Evolutionary conservation across 495 filamentous ascomycete genomes (phyloP).

Genomic region (Patellaria atrata): DNA sequence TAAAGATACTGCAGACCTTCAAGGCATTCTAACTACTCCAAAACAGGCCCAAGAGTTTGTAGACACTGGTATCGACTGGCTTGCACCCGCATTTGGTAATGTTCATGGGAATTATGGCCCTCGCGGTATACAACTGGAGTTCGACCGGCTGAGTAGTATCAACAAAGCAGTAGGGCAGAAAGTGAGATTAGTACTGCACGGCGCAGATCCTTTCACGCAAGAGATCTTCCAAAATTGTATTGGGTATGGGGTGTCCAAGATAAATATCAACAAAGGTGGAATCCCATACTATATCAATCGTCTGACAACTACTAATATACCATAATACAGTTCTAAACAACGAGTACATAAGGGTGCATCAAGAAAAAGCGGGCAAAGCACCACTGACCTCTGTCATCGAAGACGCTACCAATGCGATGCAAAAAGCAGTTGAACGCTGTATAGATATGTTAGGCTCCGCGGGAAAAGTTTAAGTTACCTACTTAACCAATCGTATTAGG

Average conservation of each 20-base stretch:
- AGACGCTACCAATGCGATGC: constrained; percentile 57
- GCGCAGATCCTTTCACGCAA: constrained; percentile 59
- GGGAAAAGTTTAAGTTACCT: constrained; percentile 46
- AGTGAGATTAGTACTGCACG: constrained; percentile 61
- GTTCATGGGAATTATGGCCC: constrained; percentile 75
- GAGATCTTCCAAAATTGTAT: constrained; percentile 57
- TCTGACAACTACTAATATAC: no score
- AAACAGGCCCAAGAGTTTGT: constrained; percentile 68
- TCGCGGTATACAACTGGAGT: constrained; percentile 58
- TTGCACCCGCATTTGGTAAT: constrained; percentile 76
- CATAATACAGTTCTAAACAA: constrained; percentile 67
- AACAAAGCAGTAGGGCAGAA: constrained; percentile 43
- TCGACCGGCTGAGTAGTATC: constrained; percentile 51
- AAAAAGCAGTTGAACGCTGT: constrained; percentile 57
- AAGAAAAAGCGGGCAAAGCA: constrained; percentile 49
- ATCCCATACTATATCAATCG: no score
- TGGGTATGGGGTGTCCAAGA: constrained; percentile 53
- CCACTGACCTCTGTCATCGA: constrained; percentile 58
- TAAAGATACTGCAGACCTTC: constrained; percentile 57
- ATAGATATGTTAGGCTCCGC: constrained; percentile 57
- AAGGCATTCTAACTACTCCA: constrained; percentile 60
- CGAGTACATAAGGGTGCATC: constrained; percentile 48
- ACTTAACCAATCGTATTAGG: no score
- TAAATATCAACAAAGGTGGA: constrained; percentile 81
- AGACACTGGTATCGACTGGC: constrained; percentile 64